phyloP scores from a whole-genome alignment of 805 yeast species.

The Saccharomyces jurei region DNA sequence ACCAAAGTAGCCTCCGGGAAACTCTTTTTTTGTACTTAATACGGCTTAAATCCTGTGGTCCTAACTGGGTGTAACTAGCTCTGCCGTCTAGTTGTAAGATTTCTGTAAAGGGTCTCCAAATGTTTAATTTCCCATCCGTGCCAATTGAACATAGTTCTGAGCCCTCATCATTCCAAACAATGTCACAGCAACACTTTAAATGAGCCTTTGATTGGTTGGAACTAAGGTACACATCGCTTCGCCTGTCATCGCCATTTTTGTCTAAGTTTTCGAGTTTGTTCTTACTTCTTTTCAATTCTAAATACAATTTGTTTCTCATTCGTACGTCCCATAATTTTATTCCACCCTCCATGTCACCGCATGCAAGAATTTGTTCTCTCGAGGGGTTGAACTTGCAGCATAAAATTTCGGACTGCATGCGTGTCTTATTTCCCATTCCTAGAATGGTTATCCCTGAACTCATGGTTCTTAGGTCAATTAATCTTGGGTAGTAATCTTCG shows the following conservation, averaged over 20 bases:
- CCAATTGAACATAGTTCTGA: constrained; percentile 58
- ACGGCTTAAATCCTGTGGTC: constrained; percentile 16
- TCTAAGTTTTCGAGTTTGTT: constrained; percentile 2
- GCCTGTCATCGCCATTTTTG: background rate
- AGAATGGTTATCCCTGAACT: constrained; percentile 63
- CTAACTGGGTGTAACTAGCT: constrained; percentile 9
- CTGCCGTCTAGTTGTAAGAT: constrained; percentile 1
- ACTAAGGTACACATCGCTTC: background rate
- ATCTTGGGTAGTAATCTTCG: constrained; percentile 59
- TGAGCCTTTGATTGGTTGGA: constrained; percentile 47
- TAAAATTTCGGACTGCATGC: constrained; percentile 32
- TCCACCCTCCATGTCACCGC: constrained; percentile 78
- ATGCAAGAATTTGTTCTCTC: constrained; percentile 51
- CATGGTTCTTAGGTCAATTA: constrained; percentile 66
- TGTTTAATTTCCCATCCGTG: constrained; percentile 68
- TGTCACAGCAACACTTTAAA: constrained; percentile 68
- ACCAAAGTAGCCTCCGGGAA: constrained; percentile 19
- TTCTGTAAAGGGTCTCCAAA: constrained; percentile 44
- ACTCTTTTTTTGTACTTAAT: constrained; percentile 19
- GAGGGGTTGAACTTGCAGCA: constrained; percentile 71
- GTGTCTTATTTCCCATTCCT: constrained; percentile 49
- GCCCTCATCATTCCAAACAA: constrained; percentile 67
- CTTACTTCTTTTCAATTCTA: constrained; percentile 13
- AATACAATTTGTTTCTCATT: constrained; percentile 16
- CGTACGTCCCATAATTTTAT: constrained; percentile 83